Evolutionary conservation across 1,139 yeast species (phyloP).

Genomic region (Blastobotrys persicus): DNA sequence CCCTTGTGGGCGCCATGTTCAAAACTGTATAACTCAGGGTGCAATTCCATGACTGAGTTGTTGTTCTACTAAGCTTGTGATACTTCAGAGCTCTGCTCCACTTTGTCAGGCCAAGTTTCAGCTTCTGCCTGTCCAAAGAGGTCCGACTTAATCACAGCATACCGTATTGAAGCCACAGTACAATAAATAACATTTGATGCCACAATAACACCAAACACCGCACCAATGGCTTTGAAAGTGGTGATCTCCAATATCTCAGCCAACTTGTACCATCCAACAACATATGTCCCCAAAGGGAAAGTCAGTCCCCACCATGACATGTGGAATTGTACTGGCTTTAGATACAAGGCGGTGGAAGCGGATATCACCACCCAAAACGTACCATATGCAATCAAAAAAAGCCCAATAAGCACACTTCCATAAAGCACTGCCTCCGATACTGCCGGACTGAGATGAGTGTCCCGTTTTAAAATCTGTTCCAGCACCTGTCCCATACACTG

Average conservation of each 20-base stretch:
- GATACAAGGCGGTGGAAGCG: slow-evolving; percentile 31
- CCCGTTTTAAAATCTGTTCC: slow-evolving; percentile 20
- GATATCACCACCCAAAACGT: slow-evolving; percentile 62
- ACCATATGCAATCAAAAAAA: slow-evolving; percentile 59
- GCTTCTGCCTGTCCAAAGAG: slow-evolving; percentile 12
- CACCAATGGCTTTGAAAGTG: slow-evolving; percentile 59
- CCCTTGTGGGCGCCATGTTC: too few species aligned
- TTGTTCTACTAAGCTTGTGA: neutral
- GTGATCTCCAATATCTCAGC: slow-evolving; percentile 45
- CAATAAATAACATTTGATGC: slow-evolving; percentile 42
- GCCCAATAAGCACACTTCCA: slow-evolving; percentile 37
- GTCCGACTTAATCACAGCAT: slow-evolving; percentile 20
- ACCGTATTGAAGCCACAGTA: slow-evolving; percentile 36
- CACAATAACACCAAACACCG: slow-evolving; percentile 55
- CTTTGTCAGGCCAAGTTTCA: slow-evolving; percentile 13
- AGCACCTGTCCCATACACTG: slow-evolving; percentile 50
- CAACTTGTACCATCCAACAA: slow-evolving; percentile 56
- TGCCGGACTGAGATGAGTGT: slow-evolving; percentile 11
- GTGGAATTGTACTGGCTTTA: slow-evolving; percentile 46
- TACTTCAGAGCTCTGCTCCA: neutral
- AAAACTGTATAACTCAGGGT: too few species aligned
- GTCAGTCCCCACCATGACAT: slow-evolving; percentile 83
- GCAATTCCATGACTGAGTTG: neutral
- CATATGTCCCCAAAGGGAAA: slow-evolving; percentile 87
- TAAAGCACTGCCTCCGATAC: slow-evolving; percentile 18